Evolutionary conservation across 2,329 filamentous ascomycete genomes (phyloP).

Genomic region (Cadophora sp.): DNA sequence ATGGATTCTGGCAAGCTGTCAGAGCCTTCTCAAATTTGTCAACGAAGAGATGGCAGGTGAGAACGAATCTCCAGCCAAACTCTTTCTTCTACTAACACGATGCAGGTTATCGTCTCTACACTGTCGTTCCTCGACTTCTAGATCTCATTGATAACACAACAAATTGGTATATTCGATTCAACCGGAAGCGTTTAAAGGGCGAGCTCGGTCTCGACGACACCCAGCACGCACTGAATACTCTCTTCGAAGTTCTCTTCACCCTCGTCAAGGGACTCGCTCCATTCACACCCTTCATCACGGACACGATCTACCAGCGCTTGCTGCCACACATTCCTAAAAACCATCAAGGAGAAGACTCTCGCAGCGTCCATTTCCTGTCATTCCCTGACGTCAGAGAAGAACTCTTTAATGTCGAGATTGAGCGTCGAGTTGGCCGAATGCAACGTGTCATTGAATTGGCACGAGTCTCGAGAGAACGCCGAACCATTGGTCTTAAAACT

Average conservation of each 20-base stretch:
- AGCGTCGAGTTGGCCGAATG: conserved; percentile 89
- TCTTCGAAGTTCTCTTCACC: conserved; percentile 93
- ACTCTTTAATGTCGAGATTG: conserved; percentile 84
- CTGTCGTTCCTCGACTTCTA: conserved; percentile 85
- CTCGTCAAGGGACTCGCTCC: conserved; percentile 87
- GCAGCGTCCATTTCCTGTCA: conserved; percentile 89
- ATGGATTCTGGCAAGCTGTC: conserved; percentile 93
- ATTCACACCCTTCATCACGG: conserved; percentile 94
- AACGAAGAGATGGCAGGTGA: conserved; percentile 88
- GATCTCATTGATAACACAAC: conserved; percentile 90
- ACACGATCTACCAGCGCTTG: conserved; percentile 89
- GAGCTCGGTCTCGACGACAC: conserved; percentile 88
- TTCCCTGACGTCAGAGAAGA: conserved; percentile 91
- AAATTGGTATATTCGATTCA: conserved; percentile 99
- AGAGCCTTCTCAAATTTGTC: conserved; percentile 89
- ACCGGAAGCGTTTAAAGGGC: conserved; percentile 88
- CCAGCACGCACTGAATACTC: conserved; percentile 86
- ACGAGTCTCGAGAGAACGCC: conserved; percentile 84
- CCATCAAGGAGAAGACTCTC: conserved; percentile 72
- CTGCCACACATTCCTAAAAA: conserved; percentile 80
- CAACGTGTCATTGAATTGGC: conserved; percentile 94
- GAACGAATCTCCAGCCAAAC: conserved; percentile 33
- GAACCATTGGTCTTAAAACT: conserved; percentile 85
- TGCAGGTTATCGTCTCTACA: conserved; percentile 79
- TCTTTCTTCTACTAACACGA: conserved; percentile 18